Conservation (phyloP, 441 rosid genomes). For the Cnidoscolus chayamansa region DNA sequence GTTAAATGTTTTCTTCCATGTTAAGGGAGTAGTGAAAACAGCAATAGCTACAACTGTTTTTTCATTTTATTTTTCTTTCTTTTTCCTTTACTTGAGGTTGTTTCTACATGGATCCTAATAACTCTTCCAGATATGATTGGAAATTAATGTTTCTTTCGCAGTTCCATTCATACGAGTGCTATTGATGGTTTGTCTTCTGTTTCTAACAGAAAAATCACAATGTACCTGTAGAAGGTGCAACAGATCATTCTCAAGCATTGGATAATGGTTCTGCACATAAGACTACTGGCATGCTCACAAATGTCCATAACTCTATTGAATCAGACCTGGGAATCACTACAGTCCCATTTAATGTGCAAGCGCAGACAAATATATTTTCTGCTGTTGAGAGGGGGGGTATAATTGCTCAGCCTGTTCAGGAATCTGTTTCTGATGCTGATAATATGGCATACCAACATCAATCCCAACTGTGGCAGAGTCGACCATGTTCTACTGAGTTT, state of each 20-base stretch:
- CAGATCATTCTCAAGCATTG: conserved; percentile 45
- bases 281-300: conserved; percentile 34
- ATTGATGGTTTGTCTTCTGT: conserved; percentile 10
- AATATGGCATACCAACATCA: conserved; percentile 44
- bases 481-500: conserved; percentile 35
- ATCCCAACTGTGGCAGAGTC: conserved; percentile 43
- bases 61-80: too few relatives aligned
- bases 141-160: not conserved
- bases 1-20: not conserved
- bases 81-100: conserved; percentile 3
- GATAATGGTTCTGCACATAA: conserved; percentile 50
- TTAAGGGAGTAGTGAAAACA: not conserved
- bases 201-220: conserved; percentile 50
- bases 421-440: conserved; percentile 42
- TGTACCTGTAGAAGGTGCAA: conserved; percentile 36
- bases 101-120: not conserved
- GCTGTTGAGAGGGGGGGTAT: conserved; percentile 36
- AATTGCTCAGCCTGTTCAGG: conserved; percentile 37
- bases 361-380: conserved; percentile 36
- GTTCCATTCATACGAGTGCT: conserved; percentile 11
- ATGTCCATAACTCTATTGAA: conserved; percentile 41
- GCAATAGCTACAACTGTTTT: not conserved
- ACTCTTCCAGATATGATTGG: not conserved
- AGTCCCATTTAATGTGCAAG: conserved; percentile 33
- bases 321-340: conserved; percentile 41